These are phyloP conservation scores for Populus tremula DNA, from an alignment of 345 rosid genomes.

Conservation along the genomic window DNA sequence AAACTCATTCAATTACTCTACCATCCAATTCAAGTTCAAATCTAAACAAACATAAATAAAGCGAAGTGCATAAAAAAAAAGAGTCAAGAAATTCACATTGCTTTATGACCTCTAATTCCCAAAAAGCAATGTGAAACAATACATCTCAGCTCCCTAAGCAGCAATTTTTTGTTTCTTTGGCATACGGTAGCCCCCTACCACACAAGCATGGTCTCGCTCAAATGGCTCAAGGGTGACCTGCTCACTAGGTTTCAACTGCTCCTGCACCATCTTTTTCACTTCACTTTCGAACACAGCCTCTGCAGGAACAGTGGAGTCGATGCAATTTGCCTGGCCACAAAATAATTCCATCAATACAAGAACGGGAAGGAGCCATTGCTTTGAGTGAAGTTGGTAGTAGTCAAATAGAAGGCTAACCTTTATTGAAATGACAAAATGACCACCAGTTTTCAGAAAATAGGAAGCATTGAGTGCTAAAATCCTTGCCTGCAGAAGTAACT, in stretches of 20 bases:
- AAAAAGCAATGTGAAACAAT: not conserved
- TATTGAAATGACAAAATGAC: constrained; percentile 95
- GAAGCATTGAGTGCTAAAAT: constrained; percentile 85
- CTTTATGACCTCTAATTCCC: not conserved
- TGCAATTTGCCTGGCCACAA: constrained; percentile 71
- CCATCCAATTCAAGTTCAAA: not conserved
- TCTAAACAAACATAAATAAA: not conserved
- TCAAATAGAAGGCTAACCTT: constrained; percentile 49
- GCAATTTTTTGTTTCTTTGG: constrained; percentile 73
- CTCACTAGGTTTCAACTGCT: constrained; percentile 82
- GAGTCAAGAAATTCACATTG: not conserved
- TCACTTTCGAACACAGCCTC: constrained; percentile 81
- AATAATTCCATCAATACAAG: not conserved
- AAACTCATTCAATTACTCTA: no score
- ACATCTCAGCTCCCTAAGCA: not conserved
- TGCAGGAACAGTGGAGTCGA: constrained; percentile 83
- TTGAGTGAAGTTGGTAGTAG: not conserved
- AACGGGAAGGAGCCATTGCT: not conserved
- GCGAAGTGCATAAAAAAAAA: not conserved
- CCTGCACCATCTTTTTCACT: constrained; percentile 79
- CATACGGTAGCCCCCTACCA: constrained; percentile 80
- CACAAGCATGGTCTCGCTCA: constrained; percentile 97
- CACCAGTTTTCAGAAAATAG: constrained; percentile 83
- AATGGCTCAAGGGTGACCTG: constrained; percentile 94
- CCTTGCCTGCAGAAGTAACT: constrained; percentile 59